These are phyloP conservation scores for Poronia punctata DNA, from an alignment of 495 filamentous ascomycete genomes.

Conservation along the genomic window DNA sequence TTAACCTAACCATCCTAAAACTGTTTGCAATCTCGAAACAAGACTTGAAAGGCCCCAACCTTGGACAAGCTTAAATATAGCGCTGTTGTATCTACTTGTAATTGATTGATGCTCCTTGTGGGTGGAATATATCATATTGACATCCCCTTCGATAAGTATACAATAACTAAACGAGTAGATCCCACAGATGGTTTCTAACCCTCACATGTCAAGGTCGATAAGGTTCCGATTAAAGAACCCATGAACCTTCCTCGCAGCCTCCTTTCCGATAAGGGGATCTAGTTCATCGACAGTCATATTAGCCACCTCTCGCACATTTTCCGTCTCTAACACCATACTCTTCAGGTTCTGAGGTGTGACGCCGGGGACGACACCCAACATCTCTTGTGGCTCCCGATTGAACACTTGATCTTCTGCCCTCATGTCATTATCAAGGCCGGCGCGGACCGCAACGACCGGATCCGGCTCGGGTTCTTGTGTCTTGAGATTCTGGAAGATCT, in stretches of 20 bases:
- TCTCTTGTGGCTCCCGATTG: slow-evolving; percentile 67
- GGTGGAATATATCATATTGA: no score
- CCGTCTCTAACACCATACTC: slow-evolving; percentile 61
- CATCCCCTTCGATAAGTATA: no score
- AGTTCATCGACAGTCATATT: slow-evolving; percentile 78
- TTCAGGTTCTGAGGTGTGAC: slow-evolving; percentile 71
- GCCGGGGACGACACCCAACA: slow-evolving; percentile 79
- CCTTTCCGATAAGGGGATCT: slow-evolving; percentile 64
- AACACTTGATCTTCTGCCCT: slow-evolving; percentile 49
- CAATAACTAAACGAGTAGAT: no score
- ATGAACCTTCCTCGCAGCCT: slow-evolving; percentile 69
- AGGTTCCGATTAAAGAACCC: slow-evolving; percentile 84
- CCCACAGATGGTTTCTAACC: no score
- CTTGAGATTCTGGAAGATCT: slow-evolving; percentile 93
- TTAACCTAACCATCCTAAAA: no score
- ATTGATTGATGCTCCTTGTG: neutral
- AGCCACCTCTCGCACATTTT: slow-evolving; percentile 73
- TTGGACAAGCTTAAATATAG: no score
- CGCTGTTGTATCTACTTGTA: no score
- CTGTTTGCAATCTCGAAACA: no score
- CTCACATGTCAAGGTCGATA: slow-evolving; percentile 32
- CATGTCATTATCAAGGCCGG: slow-evolving; percentile 63
- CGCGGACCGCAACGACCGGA: slow-evolving; percentile 75
- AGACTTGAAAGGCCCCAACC: no score
- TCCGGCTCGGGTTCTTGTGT: slow-evolving; percentile 83